A percentile compares a stretch with the other conserved stretches of the same genome.
phyloP scores from a whole-genome alignment of 495 filamentous ascomycete genomes.

The Chlorociboria aeruginascens region DNA sequence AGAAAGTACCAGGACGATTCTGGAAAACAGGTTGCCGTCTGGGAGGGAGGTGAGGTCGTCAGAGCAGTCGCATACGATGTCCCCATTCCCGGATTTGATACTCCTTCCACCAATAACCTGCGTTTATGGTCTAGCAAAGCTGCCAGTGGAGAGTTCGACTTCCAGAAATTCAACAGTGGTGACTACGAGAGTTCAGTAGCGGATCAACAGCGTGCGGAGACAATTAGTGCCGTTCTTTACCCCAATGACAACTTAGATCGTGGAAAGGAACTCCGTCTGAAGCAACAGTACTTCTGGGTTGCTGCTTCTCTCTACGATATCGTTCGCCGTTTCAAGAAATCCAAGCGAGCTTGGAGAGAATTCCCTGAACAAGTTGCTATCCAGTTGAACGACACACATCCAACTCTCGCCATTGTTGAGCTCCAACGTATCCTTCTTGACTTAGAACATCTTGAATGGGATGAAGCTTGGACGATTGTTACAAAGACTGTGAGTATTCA shows the following conservation, averaged over 20 bases:
- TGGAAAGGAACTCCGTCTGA: slow-evolving; percentile 92
- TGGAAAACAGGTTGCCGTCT: slow-evolving; percentile 58
- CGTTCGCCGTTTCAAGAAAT: slow-evolving; percentile 95
- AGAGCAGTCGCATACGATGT: slow-evolving; percentile 92
- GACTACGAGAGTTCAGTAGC: slow-evolving; percentile 96
- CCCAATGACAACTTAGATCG: slow-evolving; percentile 95
- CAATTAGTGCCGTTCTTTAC: slow-evolving; percentile 94
- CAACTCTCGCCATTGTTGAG: slow-evolving; percentile 91
- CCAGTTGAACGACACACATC: slow-evolving; percentile 96
- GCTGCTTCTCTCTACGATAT: slow-evolving; percentile 93
- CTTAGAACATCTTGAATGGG: slow-evolving; percentile 82
- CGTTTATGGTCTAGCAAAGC: slow-evolving; percentile 96
- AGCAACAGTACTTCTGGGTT: slow-evolving; percentile 99
- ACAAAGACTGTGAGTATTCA: slow-evolving; percentile 29
- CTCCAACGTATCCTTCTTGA: slow-evolving; percentile 87
- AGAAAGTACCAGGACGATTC: slow-evolving; percentile 56
- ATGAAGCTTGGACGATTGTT: slow-evolving; percentile 80
- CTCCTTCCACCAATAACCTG: slow-evolving; percentile 88
- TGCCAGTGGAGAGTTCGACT: slow-evolving; percentile 93
- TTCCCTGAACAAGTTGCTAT: slow-evolving; percentile 95
- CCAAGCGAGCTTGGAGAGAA: slow-evolving; percentile 76
- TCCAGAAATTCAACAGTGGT: slow-evolving; percentile 97
- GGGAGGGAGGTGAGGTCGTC: slow-evolving; percentile 91
- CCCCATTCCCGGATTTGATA: slow-evolving; percentile 84
- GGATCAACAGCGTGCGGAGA: slow-evolving; percentile 92